phyloP scores from a whole-genome alignment of 2,329 filamentous ascomycete genomes.

The Stagonosporopsis chrysanthemi region DNA sequence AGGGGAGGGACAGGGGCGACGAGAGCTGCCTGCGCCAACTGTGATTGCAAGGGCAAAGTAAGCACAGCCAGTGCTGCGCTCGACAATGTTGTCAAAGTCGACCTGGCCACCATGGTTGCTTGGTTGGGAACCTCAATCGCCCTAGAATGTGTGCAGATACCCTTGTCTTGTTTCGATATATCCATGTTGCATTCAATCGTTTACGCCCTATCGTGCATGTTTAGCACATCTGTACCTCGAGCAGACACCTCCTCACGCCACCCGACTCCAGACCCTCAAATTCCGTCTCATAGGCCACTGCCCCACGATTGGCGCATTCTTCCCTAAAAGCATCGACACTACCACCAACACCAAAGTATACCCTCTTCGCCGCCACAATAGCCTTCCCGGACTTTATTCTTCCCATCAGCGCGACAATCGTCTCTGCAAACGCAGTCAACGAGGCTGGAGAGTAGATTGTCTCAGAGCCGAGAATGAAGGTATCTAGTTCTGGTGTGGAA shows the following conservation, averaged over 20 bases:
- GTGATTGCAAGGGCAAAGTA: slow-evolving; percentile 24
- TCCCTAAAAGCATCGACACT: slow-evolving; percentile 76
- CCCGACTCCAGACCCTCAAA: slow-evolving; percentile 53
- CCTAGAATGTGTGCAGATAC: slow-evolving; percentile 9
- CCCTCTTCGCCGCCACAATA: slow-evolving; percentile 76
- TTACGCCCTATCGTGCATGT: not conserved
- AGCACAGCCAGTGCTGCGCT: not conserved
- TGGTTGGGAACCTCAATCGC: not conserved
- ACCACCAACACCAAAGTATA: slow-evolving; percentile 86
- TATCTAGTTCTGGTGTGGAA: slow-evolving; percentile 48
- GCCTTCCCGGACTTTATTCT: slow-evolving; percentile 64
- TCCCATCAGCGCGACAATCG: slow-evolving; percentile 66
- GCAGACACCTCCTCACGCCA: slow-evolving; percentile 57
- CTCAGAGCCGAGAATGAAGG: slow-evolving; percentile 72
- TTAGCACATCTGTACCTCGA: slow-evolving; percentile 54
- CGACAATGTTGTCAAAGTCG: not conserved
- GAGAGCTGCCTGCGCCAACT: slow-evolving; percentile 25
- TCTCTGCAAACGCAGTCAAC: slow-evolving; percentile 71
- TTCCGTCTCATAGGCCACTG: slow-evolving; percentile 58
- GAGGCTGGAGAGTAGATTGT: slow-evolving; percentile 84
- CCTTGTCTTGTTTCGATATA: not conserved
- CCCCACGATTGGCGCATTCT: slow-evolving; percentile 52
- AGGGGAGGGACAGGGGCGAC: slow-evolving; percentile 16
- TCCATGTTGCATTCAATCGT: not conserved
- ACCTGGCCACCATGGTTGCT: not conserved